Percentiles rank a stretch among this genome's conserved stretches.
Evolutionary conservation across 345 rosid species (phyloP).

Genomic region (Populus nigra): DNA sequence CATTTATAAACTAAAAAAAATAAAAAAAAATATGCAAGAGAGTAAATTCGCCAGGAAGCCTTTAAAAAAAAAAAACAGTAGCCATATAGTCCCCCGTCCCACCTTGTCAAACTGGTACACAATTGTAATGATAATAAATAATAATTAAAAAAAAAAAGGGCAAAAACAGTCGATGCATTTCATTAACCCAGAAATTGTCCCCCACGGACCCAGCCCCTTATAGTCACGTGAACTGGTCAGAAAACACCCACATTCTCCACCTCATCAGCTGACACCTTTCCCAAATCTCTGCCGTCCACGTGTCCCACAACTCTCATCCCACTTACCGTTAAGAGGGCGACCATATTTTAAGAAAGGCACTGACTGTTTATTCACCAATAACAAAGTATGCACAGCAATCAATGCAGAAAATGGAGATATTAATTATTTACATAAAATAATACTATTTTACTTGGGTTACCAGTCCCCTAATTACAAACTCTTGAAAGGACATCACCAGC

Average conservation of each 20-base stretch:
- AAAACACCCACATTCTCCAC: conserved; percentile 5
- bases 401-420: neutral
- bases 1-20: too few species aligned
- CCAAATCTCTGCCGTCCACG: conserved; percentile 24
- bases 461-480: neutral
- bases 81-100: neutral
- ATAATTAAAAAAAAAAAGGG: neutral
- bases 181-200: neutral
- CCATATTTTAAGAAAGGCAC: conserved; percentile 12
- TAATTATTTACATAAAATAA: neutral
- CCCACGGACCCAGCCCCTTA: conserved; percentile 17
- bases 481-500: neutral
- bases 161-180: neutral
- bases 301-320: neutral
- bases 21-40: too few species aligned
- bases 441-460: neutral
- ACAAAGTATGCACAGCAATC: neutral
- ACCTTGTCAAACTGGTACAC: neutral
- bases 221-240: conserved; percentile 28
- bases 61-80: neutral
- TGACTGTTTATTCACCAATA: neutral
- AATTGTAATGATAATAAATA: neutral
- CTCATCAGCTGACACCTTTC: conserved; percentile 9
- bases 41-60: too few species aligned
- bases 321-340: conserved; percentile 19